Conservation (phyloP, 2,329 filamentous ascomycete genomes). For the Verticillium zaregamsianum region DNA sequence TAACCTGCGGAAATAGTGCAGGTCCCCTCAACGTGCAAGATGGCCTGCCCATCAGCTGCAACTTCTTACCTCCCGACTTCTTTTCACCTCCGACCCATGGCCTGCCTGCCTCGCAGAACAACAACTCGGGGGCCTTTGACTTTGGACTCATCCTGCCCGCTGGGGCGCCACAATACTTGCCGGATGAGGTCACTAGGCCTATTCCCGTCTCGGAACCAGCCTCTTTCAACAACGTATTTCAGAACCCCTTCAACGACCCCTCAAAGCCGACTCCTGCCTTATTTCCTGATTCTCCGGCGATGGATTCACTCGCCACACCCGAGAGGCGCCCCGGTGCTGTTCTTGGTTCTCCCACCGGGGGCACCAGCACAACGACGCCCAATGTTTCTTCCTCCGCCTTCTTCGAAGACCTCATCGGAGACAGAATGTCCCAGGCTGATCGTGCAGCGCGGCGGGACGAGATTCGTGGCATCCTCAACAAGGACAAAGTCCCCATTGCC, state of each 20-base stretch:
- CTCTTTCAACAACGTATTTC: background rate
- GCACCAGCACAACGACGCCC: background rate
- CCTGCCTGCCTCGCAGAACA: background rate
- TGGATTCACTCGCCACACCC: background rate
- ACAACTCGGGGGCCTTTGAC: background rate
- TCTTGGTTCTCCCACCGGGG: background rate
- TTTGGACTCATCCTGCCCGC: background rate
- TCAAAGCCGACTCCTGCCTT: background rate
- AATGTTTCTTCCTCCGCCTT: background rate
- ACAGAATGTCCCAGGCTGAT: background rate
- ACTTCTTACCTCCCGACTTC: background rate
- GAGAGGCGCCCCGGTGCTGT: background rate
- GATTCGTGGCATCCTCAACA: background rate
- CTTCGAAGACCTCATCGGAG: background rate
- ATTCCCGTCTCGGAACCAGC: background rate
- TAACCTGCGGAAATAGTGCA: background rate
- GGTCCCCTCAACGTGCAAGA: background rate
- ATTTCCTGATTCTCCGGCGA: background rate
- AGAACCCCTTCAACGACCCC: background rate
- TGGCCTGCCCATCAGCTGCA: background rate
- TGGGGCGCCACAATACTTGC: background rate
- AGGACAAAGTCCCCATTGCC: background rate
- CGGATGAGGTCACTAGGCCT: background rate
- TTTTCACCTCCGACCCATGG: background rate
- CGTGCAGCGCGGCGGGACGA: background rate